Base-by-base conservation (phyloP, 495 filamentous ascomycete species). In the Podospora pseudoanserina region DNA sequence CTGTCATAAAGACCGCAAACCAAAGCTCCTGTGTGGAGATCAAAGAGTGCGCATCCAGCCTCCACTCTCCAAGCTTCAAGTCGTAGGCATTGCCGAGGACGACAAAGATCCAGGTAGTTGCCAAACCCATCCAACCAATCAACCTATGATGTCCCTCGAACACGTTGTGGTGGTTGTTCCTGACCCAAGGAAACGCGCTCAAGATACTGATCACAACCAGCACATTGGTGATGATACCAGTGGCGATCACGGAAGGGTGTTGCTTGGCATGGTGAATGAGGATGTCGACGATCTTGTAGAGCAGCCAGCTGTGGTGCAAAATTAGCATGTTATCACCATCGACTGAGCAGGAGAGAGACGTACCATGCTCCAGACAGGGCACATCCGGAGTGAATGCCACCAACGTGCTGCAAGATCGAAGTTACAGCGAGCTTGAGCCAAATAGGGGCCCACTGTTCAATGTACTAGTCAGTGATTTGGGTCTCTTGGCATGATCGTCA, bases 81-180 rank as follows among this genome's bases (percentile, higher is more conserved):
- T 82, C 79, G 63, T 80, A 82, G 13, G 67, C 65, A 64, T 81
- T 78, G 28, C 80, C 80, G 63, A 77, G 63, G 39, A 81, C 69
- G 19, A 82, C 80, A 64, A 82, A 82, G 4, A 68, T 67, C 80
- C 80, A 82, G 13, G 80, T 82, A 2, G 77, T 71, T 77, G 78
- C 80, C 28, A 82, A 69, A 55, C 80, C 80, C 27, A 81, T 60
- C 80, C 80, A 81, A 44, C 80, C 80, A 68, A 82, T 76, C 66
- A 82, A 82, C 27, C 80, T 76, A 69, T 82, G 80, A 68, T 81
- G 80, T 30, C 72, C 73, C 70, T 81, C 79, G 67, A 81, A 81
- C 3, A 76, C 68, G 62, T 79, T 79, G 67, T 81, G 79, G 67
- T 79, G 71, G 67, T 72, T 72, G 65, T 82, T 82, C 56, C 80